phyloP scores from a whole-genome alignment of 148 eudicot species.

The Limonium bicolor region DNA sequence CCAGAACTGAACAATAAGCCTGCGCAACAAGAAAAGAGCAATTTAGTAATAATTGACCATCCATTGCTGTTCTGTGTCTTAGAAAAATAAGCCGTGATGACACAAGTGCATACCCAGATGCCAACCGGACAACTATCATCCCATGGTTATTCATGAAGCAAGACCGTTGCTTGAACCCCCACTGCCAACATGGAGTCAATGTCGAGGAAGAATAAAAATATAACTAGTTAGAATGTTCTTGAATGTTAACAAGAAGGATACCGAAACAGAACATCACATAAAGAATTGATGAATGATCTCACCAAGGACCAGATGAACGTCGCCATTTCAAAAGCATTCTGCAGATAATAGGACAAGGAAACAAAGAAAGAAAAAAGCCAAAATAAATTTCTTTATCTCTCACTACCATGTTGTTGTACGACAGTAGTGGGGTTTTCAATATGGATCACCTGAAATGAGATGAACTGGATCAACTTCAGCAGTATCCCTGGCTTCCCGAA shows the following conservation, averaged over 20 bases:
- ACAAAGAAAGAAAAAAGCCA: slow-evolving; percentile 2
- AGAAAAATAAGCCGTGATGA: not conserved
- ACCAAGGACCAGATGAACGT: slow-evolving; percentile 94
- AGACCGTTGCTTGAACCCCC: slow-evolving; percentile 81
- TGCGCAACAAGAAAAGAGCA: slow-evolving; percentile 15
- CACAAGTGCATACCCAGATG: slow-evolving; percentile 55
- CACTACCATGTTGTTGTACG: too few relatives aligned
- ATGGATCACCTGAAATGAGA: slow-evolving; percentile 91
- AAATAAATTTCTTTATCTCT: too few relatives aligned
- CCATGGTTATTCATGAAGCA: slow-evolving; percentile 91
- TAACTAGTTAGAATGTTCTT: too few relatives aligned
- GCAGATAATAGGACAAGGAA: slow-evolving; percentile 25
- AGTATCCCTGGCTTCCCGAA: slow-evolving; percentile 89
- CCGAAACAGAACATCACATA: too few relatives aligned
- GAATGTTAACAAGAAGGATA: too few relatives aligned
- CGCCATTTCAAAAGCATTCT: slow-evolving; percentile 99
- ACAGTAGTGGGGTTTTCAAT: too few relatives aligned
- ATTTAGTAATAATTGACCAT: not conserved
- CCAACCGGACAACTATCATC: slow-evolving; percentile 58
- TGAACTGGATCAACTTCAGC: slow-evolving; percentile 60
- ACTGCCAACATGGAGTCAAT: slow-evolving; percentile 26
- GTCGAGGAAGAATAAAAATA: too few relatives aligned
- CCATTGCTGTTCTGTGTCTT: too few relatives aligned
- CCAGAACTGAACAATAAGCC: slow-evolving; percentile 92
- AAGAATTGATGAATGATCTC: slow-evolving; percentile 11